Base-by-base conservation (phyloP, 2,329 filamentous ascomycete species). In the Fusarium sp. region DNA sequence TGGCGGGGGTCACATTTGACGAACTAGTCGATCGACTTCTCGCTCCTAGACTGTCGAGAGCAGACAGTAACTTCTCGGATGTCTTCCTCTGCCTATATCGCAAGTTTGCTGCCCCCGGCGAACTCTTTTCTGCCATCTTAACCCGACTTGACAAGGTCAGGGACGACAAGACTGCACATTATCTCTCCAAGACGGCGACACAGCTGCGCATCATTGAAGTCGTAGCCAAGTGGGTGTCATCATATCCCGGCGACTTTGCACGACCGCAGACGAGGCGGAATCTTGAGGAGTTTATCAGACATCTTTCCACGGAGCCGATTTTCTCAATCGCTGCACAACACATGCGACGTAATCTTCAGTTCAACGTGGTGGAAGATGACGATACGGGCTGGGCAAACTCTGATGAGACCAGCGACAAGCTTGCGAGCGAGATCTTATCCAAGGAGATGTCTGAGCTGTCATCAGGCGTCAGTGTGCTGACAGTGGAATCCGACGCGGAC, bases 191-290 rank as follows among this genome's bases (percentile, higher is more conserved):
- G 77, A 95, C 93, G 45, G 92, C 93, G 9, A 91, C 92, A 6
- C 96, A 98, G 81, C 88, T 98, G 64, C 91, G 95, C 61, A 93
- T 96, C 71, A 92, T 98, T 43, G 92, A 94, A 75, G 91, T 97
- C 8, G 86, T 98, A 68, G 94, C 95, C 6, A 94, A 94, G 81
- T 99, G 97, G 97, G 92, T 97, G 2, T 92, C 92, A 18, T 87
- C 92, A 50, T 98, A 98, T 82, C 95, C 97, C 0, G 96, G 95
- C 18, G 97, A 99, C 82, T 98, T 98, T 86, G 95, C 95, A 1
- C 92, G 93, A 71, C 89, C 92, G 2, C 88, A 88, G 24, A 97
- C 95, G 2, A 91, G 92, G 74, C 90, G 89, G 73, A 91, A 90
- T 35, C 86, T 98, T 43, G 90, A 92, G 59, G 91, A 91, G 27